phyloP scores from a whole-genome alignment of 2,329 filamentous ascomycete species.

The Trichoderma polysporum region DNA sequence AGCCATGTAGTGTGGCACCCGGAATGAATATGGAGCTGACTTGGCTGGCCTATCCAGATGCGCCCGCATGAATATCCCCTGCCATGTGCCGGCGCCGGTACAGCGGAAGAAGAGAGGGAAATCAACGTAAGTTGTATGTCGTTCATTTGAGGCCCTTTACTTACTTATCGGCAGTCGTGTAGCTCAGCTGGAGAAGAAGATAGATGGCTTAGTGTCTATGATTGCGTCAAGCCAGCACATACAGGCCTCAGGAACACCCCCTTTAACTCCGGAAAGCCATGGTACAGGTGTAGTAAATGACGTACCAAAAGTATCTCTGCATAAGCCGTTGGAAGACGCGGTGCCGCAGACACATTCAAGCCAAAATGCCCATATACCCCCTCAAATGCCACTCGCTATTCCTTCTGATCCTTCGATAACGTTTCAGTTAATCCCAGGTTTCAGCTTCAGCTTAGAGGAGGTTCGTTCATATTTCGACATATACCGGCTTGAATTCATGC shows the following conservation, averaged over 20 bases:
- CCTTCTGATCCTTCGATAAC: neutral
- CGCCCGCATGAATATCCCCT: slow-evolving; percentile 35
- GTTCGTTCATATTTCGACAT: slow-evolving; percentile 34
- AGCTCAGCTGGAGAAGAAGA: slow-evolving; percentile 40
- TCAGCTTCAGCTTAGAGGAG: slow-evolving; percentile 35
- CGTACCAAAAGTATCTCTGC: neutral
- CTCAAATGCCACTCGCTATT: neutral
- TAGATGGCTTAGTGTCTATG: slow-evolving; percentile 41
- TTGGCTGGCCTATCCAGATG: slow-evolving; percentile 30
- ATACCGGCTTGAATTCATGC: slow-evolving; percentile 36
- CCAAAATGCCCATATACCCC: neutral
- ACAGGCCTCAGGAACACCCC: slow-evolving; percentile 23
- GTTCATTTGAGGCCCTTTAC: neutral
- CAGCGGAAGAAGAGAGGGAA: slow-evolving; percentile 38
- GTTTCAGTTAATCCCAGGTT: slow-evolving; percentile 37
- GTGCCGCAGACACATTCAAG: neutral
- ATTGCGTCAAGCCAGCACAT: slow-evolving; percentile 35
- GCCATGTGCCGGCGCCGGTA: slow-evolving; percentile 36
- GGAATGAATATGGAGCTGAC: neutral
- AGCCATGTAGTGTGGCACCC: neutral
- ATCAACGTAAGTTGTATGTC: slow-evolving; percentile 32
- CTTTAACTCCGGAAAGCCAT: slow-evolving; percentile 22
- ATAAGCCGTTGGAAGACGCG: neutral
- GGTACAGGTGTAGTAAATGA: neutral
- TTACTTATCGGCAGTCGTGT: slow-evolving; percentile 32